Evolutionary conservation across 441 rosid species (phyloP), one percentile per base, ranked within the genome.

Genomic region (Populus hybrid): DNA sequence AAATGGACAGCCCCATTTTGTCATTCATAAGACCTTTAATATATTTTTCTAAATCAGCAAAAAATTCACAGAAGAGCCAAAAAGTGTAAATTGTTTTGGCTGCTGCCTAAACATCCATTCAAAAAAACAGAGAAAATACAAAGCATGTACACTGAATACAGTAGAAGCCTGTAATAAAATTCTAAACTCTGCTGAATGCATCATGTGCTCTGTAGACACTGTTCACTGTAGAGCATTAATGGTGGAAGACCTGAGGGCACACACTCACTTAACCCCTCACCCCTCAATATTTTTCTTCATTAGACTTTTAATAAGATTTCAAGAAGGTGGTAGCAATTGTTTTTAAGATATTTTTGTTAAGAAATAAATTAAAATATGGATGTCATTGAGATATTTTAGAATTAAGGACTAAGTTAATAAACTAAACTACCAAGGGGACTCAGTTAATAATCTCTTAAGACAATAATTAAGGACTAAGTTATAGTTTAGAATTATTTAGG

Each of bases 191-290:
- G 28, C 21, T 69, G 67, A 8, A 28, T 31, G 38, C 64, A 42
- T 63, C 66, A 7, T 72, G 50, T 38, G 21, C 59, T 8, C 36
- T 24, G 38, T 20, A 1, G 29, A 16, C 23, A 45, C 31, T n/a
- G 76, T 68, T 2, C 33, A 61, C 21, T 12, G 61, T 14, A 59
- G 69, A 76, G 45, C 12, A 64, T 38, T 74, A 29, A 66, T 42
- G 81, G 67, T 42, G 29, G 70, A 73, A 50, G 71, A 29, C 71
- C 23, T 53, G 53, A 33, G 73, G 76, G 82, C 74, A 69, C 86
- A 76, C 82, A 38, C 42, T 81, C 78, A 78, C 40, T 38, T 2
- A 18, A 16, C 24, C 18, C 5, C 28, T 45, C 18, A 69, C 38
- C 74, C 16, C 38, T 11, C 26, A 65, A 71, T 42, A 5, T 10